Conservation (phyloP, 2,329 filamentous ascomycete genomes). For the Pezicula rhizophila region DNA sequence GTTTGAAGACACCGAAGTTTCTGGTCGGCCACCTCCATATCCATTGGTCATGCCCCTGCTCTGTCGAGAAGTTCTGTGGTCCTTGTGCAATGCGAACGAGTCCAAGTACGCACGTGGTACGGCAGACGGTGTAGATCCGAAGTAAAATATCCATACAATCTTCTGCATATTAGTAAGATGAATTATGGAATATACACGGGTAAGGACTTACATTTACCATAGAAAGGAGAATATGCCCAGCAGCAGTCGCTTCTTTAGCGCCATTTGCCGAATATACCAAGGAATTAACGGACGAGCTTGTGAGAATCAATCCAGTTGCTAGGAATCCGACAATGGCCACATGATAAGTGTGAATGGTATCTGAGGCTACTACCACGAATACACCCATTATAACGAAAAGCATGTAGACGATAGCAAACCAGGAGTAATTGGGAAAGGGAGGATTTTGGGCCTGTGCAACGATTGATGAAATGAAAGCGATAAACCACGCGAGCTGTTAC, state of each 20-base stretch:
- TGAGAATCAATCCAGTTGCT: constrained; percentile 74
- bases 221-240: constrained; percentile 87
- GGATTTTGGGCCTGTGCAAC: constrained; percentile 52
- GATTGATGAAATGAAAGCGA: constrained; percentile 81
- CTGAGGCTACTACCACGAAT: constrained; percentile 75
- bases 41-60: constrained; percentile 56
- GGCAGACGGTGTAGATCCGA: constrained; percentile 84
- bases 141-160: constrained; percentile 99
- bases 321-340: constrained; percentile 88
- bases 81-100: constrained; percentile 91
- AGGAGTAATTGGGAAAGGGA: constrained; percentile 77
- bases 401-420: constrained; percentile 87
- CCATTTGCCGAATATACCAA: constrained; percentile 72
- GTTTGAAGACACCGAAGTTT: constrained; percentile 73
- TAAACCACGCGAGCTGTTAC: constrained; percentile 83
- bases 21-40: constrained; percentile 68
- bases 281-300: constrained; percentile 79
- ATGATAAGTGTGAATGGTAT: constrained; percentile 81
- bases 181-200: not conserved
- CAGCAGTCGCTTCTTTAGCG: constrained; percentile 77
- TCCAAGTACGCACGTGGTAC: constrained; percentile 87
- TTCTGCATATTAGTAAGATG: constrained; percentile 32
- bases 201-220: constrained; percentile 73
- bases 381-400: constrained; percentile 77
- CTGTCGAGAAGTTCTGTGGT: constrained; percentile 37